phyloP scores from a whole-genome alignment of 1,284 basidiomycete genomes.

The Ustilago nuda region DNA sequence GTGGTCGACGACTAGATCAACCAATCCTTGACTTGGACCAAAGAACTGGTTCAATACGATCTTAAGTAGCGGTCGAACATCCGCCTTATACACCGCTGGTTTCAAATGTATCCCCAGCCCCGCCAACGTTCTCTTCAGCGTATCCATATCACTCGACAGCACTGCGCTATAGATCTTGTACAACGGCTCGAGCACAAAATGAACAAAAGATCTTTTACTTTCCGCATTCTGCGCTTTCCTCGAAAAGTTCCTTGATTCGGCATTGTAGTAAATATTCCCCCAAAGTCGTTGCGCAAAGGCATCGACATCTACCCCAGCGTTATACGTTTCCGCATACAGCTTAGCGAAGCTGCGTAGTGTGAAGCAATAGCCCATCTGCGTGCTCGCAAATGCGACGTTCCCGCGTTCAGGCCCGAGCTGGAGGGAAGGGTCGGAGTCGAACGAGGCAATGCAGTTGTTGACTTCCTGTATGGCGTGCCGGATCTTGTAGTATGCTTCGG shows the following conservation, averaged over 20 bases:
- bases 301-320: constrained; percentile 72
- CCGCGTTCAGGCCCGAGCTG: constrained; percentile 92
- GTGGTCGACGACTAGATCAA: constrained; percentile 90
- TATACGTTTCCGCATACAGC: constrained; percentile 92
- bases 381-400: constrained; percentile 96
- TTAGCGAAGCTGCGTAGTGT: constrained; percentile 92
- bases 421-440: constrained; percentile 86
- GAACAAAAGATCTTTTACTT: constrained; percentile 86
- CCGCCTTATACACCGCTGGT: constrained; percentile 96
- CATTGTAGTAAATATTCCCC: constrained; percentile 97
- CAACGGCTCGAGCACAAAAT: constrained; percentile 94
- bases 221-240: constrained; percentile 85
- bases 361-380: constrained; percentile 98
- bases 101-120: constrained; percentile 87
- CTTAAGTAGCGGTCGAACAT: constrained; percentile 92
- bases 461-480: constrained; percentile 99
- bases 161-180: constrained; percentile 97
- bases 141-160: constrained; percentile 87
- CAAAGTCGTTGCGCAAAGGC: constrained; percentile 86
- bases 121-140: constrained; percentile 82
- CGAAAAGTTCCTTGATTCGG: constrained; percentile 84
- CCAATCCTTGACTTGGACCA: constrained; percentile 82
- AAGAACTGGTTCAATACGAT: constrained; percentile 96
- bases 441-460: constrained; percentile 81
- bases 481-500: constrained; percentile 98